Conservation (phyloP, 164 flowering plant genomes). For the Litsea cubeba region DNA sequence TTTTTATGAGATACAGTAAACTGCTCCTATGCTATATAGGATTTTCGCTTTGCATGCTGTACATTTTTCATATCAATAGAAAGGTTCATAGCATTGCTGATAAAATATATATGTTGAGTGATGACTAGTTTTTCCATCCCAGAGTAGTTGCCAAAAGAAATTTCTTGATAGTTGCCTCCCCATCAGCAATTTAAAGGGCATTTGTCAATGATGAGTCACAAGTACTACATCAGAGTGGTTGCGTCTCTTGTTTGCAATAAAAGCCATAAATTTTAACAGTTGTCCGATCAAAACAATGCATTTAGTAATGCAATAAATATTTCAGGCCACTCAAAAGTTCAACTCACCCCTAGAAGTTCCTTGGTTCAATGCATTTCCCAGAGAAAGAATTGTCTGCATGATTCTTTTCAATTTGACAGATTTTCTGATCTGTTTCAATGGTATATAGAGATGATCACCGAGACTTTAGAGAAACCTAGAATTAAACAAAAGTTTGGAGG, state of each 20-base stretch:
- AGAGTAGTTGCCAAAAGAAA: too few species aligned
- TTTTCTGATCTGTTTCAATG: constrained; percentile 53
- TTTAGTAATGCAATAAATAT: background rate
- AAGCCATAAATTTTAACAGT: background rate
- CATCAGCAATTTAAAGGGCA: background rate
- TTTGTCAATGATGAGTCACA: too few species aligned
- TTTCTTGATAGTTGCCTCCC: background rate
- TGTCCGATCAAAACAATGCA: background rate
- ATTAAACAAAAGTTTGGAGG: background rate
- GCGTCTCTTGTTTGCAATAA: background rate
- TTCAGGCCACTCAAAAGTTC: background rate
- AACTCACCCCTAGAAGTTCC: constrained; percentile 94
- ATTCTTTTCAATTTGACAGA: constrained; percentile 73
- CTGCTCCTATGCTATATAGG: too few species aligned
- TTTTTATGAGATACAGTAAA: too few species aligned
- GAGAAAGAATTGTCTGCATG: constrained; percentile 86
- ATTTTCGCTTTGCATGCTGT: too few species aligned
- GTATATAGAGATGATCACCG: constrained; percentile 2
- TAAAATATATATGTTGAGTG: too few species aligned
- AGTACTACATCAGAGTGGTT: background rate
- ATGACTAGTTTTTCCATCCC: too few species aligned
- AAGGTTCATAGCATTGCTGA: too few species aligned
- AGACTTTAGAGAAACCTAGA: background rate
- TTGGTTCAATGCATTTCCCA: constrained; percentile 96
- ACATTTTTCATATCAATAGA: too few species aligned